A percentile compares a stretch with the other conserved stretches of the same genome.
Evolutionary conservation across 1,284 basidiomycete species (phyloP).

Genomic region (Sporisorium sorghi): DNA sequence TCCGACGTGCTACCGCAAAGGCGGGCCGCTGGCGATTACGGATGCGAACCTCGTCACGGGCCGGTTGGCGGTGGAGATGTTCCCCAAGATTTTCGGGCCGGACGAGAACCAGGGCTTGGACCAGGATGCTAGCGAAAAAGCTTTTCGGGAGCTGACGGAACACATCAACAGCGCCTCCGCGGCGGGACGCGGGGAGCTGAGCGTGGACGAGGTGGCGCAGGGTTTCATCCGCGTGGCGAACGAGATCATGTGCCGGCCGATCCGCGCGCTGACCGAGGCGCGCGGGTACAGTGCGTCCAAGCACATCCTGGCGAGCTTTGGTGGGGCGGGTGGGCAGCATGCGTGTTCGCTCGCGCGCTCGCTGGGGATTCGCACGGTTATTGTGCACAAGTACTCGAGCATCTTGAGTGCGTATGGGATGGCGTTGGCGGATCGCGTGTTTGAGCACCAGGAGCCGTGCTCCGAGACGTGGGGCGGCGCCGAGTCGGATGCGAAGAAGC

Average conservation of each 20-base stretch:
- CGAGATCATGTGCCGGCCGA: slow-evolving; percentile 83
- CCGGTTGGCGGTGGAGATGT: slow-evolving; percentile 70
- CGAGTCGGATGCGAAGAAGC: slow-evolving; percentile 7
- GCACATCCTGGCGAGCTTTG: slow-evolving; percentile 91
- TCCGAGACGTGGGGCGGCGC: slow-evolving; percentile 75
- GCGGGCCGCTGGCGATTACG: slow-evolving; percentile 66
- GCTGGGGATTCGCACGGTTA: slow-evolving; percentile 83
- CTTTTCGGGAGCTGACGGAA: slow-evolving; percentile 77
- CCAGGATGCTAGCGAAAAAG: slow-evolving; percentile 72
- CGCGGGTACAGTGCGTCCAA: slow-evolving; percentile 84
- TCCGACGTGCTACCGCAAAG: slow-evolving; percentile 67
- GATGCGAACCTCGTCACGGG: slow-evolving; percentile 68
- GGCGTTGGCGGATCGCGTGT: slow-evolving; percentile 83
- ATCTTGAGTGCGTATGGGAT: slow-evolving; percentile 91
- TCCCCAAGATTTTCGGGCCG: slow-evolving; percentile 88
- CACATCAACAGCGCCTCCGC: slow-evolving; percentile 76
- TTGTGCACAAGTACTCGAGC: slow-evolving; percentile 86
- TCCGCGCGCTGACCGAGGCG: slow-evolving; percentile 89
- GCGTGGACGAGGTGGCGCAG: slow-evolving; percentile 87
- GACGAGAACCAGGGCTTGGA: slow-evolving; percentile 85
- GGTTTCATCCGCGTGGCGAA: slow-evolving; percentile 72
- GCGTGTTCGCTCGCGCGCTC: slow-evolving; percentile 86
- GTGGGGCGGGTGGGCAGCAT: slow-evolving; percentile 90
- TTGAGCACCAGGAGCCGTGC: slow-evolving; percentile 83
- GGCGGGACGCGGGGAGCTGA: slow-evolving; percentile 67